Conservation (phyloP, 208 protist species). For the Acanthamoeba divionensis region DNA sequence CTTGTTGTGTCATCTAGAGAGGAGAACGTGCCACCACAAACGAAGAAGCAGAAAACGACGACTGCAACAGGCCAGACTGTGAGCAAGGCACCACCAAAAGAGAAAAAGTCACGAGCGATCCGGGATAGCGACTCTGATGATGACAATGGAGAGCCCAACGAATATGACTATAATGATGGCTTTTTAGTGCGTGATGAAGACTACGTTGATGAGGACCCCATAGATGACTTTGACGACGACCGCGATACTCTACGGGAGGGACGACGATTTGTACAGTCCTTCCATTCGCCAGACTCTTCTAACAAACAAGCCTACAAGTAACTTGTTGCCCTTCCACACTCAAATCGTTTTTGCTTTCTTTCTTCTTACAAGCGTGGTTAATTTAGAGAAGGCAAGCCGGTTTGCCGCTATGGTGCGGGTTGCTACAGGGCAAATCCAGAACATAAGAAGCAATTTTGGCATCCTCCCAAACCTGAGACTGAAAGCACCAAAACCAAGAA, state of each 20-base stretch:
- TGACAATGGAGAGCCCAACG: conserved; percentile 25
- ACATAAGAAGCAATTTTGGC: conserved; percentile 62
- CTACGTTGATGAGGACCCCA: not conserved
- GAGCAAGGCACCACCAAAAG: not conserved
- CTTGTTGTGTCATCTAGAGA: too few relatives aligned
- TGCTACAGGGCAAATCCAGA: conserved; percentile 69
- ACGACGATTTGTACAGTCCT: not conserved
- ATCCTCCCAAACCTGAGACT: conserved; percentile 19
- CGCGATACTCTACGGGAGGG: not conserved
- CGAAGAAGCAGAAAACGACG: too few relatives aligned
- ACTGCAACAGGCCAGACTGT: too few relatives aligned
- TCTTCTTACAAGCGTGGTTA: not conserved
- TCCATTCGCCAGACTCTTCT: not conserved
- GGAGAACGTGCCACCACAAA: too few relatives aligned
- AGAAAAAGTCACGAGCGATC: conserved; percentile 3
- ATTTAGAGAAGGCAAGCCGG: conserved; percentile 33
- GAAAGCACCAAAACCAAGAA: not conserved
- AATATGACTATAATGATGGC: conserved; percentile 42
- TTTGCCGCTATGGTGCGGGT: conserved; percentile 57
- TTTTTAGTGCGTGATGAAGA: conserved; percentile 14
- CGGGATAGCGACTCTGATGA: conserved; percentile 34
- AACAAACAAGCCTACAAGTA: not conserved
- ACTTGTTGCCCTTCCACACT: not conserved
- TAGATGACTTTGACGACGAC: not conserved
- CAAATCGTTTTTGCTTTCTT: not conserved